phyloP scores from a whole-genome alignment of 306 rosid species.

The Cicer cuneatum region DNA sequence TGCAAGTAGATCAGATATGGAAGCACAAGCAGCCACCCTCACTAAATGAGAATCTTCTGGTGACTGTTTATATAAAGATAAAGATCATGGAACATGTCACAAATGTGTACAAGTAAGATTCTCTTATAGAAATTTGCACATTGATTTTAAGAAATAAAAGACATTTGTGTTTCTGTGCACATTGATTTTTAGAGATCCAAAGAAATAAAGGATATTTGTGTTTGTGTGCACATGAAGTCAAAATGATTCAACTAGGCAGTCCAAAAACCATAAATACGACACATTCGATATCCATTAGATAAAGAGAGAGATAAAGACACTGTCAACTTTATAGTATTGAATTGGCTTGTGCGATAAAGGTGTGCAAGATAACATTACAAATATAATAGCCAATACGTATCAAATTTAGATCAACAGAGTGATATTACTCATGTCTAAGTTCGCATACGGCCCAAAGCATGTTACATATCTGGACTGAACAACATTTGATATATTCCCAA shows the following conservation, averaged over 20 bases:
- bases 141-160: neutral
- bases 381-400: conserved; percentile 4
- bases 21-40: conserved; percentile 79
- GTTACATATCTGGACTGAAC: neutral
- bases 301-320: neutral
- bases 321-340: neutral
- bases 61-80: conserved; percentile 52
- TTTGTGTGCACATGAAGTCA: neutral
- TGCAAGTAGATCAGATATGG: conserved; percentile 71
- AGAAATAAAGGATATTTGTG: neutral
- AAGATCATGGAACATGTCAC: conserved; percentile 45
- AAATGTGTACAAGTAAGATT: neutral
- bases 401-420: conserved; percentile 8
- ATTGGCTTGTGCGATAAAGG: neutral
- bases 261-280: conserved; percentile 6
- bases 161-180: neutral
- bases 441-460: conserved; percentile 5
- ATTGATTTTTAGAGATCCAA: neutral
- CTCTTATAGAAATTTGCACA: conserved; percentile 14
- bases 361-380: neutral
- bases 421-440: conserved; percentile 18
- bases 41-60: conserved; percentile 62
- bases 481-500: conserved; percentile 16
- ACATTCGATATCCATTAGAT: conserved; percentile 15
- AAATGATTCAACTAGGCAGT: conserved; percentile 2